These are phyloP conservation scores for Coemansia sp. DNA, from an alignment of 192 early-diverging fungal species.

Conservation along the genomic window DNA sequence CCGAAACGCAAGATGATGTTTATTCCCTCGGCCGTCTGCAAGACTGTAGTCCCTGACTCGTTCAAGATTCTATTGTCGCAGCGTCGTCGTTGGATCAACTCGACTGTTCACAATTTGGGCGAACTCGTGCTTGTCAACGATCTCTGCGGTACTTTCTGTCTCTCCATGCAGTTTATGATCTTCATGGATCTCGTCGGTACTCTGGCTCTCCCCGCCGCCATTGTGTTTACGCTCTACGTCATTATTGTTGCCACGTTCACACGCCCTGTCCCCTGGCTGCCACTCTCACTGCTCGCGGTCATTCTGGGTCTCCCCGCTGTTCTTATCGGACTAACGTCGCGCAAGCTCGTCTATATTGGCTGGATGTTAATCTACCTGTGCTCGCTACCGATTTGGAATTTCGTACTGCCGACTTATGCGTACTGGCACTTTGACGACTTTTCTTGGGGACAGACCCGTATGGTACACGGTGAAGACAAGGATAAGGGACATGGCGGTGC, in stretches of 20 bases:
- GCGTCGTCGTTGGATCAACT: slow-evolving; percentile 99
- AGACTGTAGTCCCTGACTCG: slow-evolving; percentile 91
- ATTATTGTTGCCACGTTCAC: slow-evolving; percentile 66
- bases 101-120: slow-evolving; percentile 97
- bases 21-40: slow-evolving; percentile 92
- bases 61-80: slow-evolving; percentile 97
- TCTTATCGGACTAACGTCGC: slow-evolving; percentile 85
- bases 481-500: slow-evolving; percentile 64
- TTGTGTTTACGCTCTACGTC: slow-evolving; percentile 89
- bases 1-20: slow-evolving; percentile 96
- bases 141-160: slow-evolving; percentile 97
- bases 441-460: slow-evolving; percentile 97
- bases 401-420: slow-evolving; percentile 85
- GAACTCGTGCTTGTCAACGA: slow-evolving; percentile 92
- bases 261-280: slow-evolving; percentile 76
- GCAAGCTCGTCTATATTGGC: slow-evolving; percentile 89
- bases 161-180: slow-evolving; percentile 97
- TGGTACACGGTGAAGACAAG: slow-evolving; percentile 82
- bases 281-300: slow-evolving; percentile 82
- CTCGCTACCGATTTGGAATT: slow-evolving; percentile 91
- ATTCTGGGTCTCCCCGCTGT: slow-evolving; percentile 89
- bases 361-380: slow-evolving; percentile 98
- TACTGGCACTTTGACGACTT: slow-evolving; percentile 99
- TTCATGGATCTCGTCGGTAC: slow-evolving; percentile 95
- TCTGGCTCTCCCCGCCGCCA: slow-evolving; percentile 89